These are phyloP conservation scores for Pisolithus sp. DNA, from an alignment of 768 basidiomycete genomes.

Conservation along the genomic window DNA sequence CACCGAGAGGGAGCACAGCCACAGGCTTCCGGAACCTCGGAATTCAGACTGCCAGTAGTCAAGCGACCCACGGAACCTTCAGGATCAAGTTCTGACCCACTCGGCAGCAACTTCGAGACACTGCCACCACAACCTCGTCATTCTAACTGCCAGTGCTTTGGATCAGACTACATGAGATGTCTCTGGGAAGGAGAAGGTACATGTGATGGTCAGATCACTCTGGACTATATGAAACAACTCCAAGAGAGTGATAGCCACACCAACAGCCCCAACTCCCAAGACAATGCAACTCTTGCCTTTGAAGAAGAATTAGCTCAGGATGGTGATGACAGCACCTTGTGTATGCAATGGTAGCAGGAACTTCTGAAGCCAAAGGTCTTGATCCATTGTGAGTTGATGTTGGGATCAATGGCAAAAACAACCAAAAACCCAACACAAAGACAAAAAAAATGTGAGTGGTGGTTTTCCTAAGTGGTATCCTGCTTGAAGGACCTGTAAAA, in stretches of 20 bases:
- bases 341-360: not conserved
- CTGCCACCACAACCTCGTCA: not conserved
- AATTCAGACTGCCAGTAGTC: no score
- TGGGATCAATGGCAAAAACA: no score
- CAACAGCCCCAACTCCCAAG: no score
- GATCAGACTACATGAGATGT: not conserved
- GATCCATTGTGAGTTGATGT: no score
- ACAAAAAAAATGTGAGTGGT: no score
- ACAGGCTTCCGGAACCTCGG: no score
- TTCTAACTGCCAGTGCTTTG: not conserved
- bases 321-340: not conserved
- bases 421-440: no score
- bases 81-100: not conserved
- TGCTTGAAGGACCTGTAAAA: no score
- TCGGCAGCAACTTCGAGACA: not conserved
- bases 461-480: no score
- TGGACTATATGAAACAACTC: not conserved
- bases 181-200: not conserved
- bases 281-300: not conserved
- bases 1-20: no score
- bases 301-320: not conserved
- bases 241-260: no score
- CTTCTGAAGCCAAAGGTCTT: not conserved
- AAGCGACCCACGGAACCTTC: no score
- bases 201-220: not conserved